These are phyloP conservation scores for Grammothele lineata DNA, from an alignment of 768 basidiomycete species.

Conservation along the genomic window DNA sequence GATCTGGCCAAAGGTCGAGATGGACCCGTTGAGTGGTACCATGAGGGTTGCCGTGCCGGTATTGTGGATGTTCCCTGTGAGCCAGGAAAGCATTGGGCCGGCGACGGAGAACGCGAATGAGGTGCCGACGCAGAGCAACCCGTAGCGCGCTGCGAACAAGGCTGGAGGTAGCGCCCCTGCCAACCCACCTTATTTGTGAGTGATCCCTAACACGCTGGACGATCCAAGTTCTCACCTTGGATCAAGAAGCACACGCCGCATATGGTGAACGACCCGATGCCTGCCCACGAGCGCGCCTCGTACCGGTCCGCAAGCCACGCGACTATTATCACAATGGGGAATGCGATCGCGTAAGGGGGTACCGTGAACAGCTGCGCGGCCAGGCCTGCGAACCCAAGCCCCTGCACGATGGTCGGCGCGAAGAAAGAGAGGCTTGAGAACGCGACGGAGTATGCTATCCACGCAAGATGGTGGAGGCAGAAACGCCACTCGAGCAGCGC, in stretches of 20 bases:
- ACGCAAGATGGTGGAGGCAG: conserved; percentile 37
- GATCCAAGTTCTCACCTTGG: conserved; percentile 12
- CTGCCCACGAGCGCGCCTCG: conserved; percentile 16
- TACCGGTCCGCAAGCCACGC: conserved; percentile 18
- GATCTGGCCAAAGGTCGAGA: conserved; percentile 34
- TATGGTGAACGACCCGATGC: conserved; percentile 11
- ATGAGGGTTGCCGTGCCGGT: conserved; percentile 30
- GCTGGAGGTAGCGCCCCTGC: conserved; percentile 18
- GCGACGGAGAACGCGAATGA: conserved; percentile 30
- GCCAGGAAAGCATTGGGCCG: conserved; percentile 33
- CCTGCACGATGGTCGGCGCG: conserved; percentile 64
- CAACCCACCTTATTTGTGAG: too few species aligned
- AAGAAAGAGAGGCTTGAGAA: conserved; percentile 49
- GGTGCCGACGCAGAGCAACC: conserved; percentile 29
- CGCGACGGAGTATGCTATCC: conserved; percentile 38
- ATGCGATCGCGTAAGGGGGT: conserved; percentile 36
- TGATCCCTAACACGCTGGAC: too few species aligned
- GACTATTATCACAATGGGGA: conserved; percentile 18
- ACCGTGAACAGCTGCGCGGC: conserved; percentile 62
- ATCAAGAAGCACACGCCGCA: conserved; percentile 18
- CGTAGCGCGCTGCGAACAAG: conserved; percentile 29
- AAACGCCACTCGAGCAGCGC: conserved; percentile 35
- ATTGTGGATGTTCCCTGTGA: conserved; percentile 29
- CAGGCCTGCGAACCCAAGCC: conserved; percentile 51
- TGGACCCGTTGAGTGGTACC: conserved; percentile 30